Evolutionary conservation across 768 basidiomycete species (phyloP).

Genomic region (Mycena galopus): DNA sequence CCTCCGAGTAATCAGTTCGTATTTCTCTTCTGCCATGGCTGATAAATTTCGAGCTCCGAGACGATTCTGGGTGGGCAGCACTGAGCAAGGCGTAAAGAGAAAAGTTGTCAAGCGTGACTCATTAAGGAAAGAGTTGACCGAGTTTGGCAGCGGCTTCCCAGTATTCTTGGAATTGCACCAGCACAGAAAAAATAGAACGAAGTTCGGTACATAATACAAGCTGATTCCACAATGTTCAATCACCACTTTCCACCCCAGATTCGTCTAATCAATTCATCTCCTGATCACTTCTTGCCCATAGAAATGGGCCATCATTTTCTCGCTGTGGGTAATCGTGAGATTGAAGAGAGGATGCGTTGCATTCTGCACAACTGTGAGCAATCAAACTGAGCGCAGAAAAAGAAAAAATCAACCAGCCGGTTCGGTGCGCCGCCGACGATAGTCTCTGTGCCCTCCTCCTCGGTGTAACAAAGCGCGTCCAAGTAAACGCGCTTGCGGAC

Average conservation of each 20-base stretch:
- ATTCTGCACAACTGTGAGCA: conserved; percentile 62
- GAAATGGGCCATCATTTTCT: conserved; percentile 79
- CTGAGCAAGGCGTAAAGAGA: not conserved
- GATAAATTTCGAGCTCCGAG: not conserved
- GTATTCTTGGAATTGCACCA: too few relatives aligned
- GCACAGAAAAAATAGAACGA: too few relatives aligned
- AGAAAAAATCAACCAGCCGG: conserved; percentile 65
- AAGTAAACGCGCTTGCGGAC: conserved; percentile 58
- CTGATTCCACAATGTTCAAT: too few relatives aligned
- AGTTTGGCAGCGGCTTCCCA: not conserved
- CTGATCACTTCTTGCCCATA: conserved; percentile 69
- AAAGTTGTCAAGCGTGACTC: conserved; percentile 24
- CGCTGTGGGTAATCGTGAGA: conserved; percentile 75
- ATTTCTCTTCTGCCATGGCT: conserved; percentile 63
- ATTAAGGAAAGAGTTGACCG: not conserved
- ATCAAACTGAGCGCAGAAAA: not conserved
- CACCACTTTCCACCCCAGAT: too few relatives aligned
- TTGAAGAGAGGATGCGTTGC: conserved; percentile 87
- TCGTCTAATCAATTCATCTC: not conserved
- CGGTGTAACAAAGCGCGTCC: conserved; percentile 72
- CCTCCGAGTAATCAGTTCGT: conserved; percentile 86
- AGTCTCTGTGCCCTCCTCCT: conserved; percentile 70
- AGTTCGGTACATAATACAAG: too few relatives aligned
- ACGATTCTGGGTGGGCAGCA: not conserved
- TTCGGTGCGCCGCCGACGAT: conserved; percentile 74